phyloP scores from a whole-genome alignment of 257 asterid genomes.

The Ilex aquifolium region DNA sequence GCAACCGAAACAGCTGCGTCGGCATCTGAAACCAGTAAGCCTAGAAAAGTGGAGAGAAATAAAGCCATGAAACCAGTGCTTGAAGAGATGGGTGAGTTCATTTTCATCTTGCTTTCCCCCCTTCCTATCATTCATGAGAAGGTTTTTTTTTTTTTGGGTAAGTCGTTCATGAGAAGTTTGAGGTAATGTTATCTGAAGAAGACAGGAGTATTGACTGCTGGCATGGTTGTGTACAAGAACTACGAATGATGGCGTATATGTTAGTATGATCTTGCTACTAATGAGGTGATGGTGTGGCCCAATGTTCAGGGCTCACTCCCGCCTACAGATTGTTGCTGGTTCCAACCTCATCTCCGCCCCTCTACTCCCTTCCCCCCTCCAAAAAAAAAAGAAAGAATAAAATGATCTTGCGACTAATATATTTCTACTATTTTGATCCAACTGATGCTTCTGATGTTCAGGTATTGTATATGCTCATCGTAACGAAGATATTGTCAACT shows the following conservation, averaged over 20 bases:
- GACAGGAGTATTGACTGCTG: too few species aligned
- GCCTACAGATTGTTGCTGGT: too few species aligned
- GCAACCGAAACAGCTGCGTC: slow-evolving; percentile 13
- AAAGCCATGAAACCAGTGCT: slow-evolving; percentile 28
- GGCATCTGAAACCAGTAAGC: slow-evolving; percentile 22
- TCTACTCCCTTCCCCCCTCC: not conserved
- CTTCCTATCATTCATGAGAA: too few species aligned
- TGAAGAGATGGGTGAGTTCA: slow-evolving; percentile 66
- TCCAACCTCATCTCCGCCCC: too few species aligned
- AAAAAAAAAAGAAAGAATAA: not conserved
- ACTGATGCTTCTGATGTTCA: slow-evolving; percentile 13
- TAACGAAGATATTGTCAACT: slow-evolving; percentile 75
- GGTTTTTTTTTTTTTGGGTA: too few species aligned
- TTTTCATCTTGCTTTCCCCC: not conserved
- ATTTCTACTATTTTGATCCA: not conserved
- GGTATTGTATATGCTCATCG: slow-evolving; percentile 92
- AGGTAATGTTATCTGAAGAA: too few species aligned
- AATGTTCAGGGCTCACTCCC: too few species aligned
- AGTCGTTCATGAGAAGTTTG: too few species aligned
- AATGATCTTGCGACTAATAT: not conserved
- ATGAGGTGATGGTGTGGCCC: too few species aligned
- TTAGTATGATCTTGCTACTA: too few species aligned
- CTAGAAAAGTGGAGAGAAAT: slow-evolving; percentile 14
- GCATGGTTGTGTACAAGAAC: too few species aligned
- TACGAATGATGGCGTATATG: too few species aligned